Evolutionary conservation across 2,329 filamentous ascomycete genomes (phyloP).

Genomic region (Cladosporium cucumerinum): DNA sequence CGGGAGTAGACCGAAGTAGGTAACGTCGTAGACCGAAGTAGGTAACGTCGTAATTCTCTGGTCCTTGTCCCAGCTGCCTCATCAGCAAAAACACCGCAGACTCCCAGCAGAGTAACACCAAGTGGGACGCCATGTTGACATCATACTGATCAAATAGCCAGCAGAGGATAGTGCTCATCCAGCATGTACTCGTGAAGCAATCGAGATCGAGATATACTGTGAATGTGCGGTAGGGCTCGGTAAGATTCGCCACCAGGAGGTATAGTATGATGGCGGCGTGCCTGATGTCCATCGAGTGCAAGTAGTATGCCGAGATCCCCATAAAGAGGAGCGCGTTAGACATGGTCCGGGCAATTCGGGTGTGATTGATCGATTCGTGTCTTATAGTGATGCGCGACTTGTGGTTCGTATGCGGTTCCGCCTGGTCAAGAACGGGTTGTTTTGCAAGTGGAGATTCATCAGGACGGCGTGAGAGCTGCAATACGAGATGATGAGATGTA

Average conservation of each 20-base stretch:
- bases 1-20: not conserved
- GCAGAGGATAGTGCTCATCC: not conserved
- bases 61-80: not conserved
- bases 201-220: not conserved
- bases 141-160: not conserved
- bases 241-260: not conserved
- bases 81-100: not conserved
- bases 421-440: not conserved
- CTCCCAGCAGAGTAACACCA: not conserved
- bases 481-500: not conserved
- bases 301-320: not conserved
- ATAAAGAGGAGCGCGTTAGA: not conserved
- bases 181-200: not conserved
- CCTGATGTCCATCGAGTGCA: not conserved
- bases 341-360: not conserved
- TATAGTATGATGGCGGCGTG: not conserved
- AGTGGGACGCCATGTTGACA: not conserved
- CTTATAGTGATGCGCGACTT: not conserved
- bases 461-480: not conserved
- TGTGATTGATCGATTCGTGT: not conserved
- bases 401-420: not conserved
- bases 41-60: not conserved
- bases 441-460: not conserved
- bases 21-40: not conserved
- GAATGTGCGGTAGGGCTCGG: not conserved